These are phyloP conservation scores for Entomortierella chlamydospora DNA, from an alignment of 192 early-diverging fungal species.

Conservation along the genomic window DNA sequence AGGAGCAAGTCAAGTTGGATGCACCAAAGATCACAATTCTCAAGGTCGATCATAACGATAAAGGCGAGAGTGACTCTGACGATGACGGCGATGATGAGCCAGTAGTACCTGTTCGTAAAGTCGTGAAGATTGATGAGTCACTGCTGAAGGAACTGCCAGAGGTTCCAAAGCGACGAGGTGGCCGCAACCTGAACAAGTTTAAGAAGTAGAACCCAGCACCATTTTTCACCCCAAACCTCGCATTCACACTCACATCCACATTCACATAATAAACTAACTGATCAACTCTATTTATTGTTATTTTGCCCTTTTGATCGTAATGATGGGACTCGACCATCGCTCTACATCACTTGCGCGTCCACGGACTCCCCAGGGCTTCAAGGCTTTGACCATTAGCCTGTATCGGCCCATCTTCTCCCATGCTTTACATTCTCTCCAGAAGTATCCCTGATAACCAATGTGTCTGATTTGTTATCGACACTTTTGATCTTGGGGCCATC, in stretches of 20 bases:
- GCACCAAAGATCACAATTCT: slow-evolving; percentile 33
- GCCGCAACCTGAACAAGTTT: slow-evolving; percentile 48
- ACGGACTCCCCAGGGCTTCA: no score
- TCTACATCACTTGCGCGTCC: no score
- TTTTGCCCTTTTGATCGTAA: no score
- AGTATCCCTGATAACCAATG: no score
- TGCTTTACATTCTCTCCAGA: background rate
- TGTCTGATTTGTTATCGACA: no score
- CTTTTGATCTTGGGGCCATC: background rate
- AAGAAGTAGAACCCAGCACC: slow-evolving; percentile 9
- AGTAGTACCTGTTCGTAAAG: slow-evolving; percentile 25
- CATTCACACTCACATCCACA: no score
- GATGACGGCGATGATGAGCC: slow-evolving; percentile 15
- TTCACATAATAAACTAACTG: slow-evolving; percentile 1
- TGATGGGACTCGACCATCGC: no score
- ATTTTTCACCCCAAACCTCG: no score
- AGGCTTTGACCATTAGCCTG: no score
- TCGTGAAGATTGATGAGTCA: slow-evolving; percentile 33
- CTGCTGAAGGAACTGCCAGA: slow-evolving; percentile 45
- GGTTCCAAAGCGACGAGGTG: slow-evolving; percentile 49
- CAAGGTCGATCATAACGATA: slow-evolving; percentile 30
- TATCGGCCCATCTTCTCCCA: background rate
- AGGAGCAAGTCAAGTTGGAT: slow-evolving; percentile 7
- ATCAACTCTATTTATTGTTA: background rate
- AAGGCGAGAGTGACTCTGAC: slow-evolving; percentile 28